Conservation (phyloP, 179 eudicot genomes). For the Dionaea muscipula region DNA sequence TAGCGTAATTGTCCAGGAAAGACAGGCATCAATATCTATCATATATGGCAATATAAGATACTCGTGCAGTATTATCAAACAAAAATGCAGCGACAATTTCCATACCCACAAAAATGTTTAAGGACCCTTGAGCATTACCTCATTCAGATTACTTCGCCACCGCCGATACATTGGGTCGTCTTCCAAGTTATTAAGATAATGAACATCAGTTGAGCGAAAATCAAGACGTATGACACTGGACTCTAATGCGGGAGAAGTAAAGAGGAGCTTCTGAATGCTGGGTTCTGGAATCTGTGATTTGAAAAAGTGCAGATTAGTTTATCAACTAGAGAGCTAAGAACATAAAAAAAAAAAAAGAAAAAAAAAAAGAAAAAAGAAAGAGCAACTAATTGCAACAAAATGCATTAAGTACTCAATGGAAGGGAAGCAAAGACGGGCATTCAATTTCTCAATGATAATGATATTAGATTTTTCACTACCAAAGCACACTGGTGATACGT, state of each 20-base stretch:
- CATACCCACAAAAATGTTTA: background rate
- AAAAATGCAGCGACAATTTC: background rate
- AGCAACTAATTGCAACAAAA: background rate
- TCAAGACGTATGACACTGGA: conserved; percentile 71
- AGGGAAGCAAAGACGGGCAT: background rate
- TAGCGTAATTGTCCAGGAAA: conserved; percentile 95
- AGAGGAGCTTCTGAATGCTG: conserved; percentile 57
- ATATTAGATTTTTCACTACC: too few relatives aligned
- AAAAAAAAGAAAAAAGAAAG: background rate
- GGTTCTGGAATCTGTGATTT: conserved; percentile 59
- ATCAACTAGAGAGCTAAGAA: background rate
- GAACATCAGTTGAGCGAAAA: conserved; percentile 87
- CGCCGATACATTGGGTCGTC: conserved; percentile 74
- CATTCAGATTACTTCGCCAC: conserved; percentile 93
- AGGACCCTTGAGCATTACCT: conserved; percentile 33
- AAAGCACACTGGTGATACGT: too few relatives aligned
- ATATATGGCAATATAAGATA: background rate
- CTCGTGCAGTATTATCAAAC: background rate
- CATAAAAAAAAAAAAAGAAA: background rate
- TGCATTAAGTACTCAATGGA: background rate
- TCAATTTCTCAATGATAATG: background rate
- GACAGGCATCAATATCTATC: conserved; percentile 90
- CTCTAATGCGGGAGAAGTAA: conserved; percentile 58
- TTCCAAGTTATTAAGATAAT: conserved; percentile 91
- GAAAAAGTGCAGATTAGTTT: conserved; percentile 14